Base-by-base conservation (phyloP, 2,329 filamentous ascomycete genomes). In the Mycosphaerella sp. region DNA sequence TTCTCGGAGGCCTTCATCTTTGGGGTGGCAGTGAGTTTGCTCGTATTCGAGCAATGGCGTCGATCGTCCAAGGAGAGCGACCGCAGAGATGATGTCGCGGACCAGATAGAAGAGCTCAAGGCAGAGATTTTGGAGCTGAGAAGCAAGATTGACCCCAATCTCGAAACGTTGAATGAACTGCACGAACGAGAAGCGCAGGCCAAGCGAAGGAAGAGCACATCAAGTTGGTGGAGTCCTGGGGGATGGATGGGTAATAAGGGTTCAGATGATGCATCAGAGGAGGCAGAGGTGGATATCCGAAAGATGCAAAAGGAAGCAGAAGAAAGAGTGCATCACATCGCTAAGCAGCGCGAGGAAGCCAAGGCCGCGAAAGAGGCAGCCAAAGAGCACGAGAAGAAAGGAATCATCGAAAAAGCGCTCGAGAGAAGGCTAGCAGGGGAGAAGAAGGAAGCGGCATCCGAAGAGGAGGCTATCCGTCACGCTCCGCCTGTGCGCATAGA, bases 1-100 rank as follows among this genome's bases (percentile, higher is more conserved):
- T 83, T 84, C 46, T 81, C 81, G 32, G 83, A 87, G 64, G 71
- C 80, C 0, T 87, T 87, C 64, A 75, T 87, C 39, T 86, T 86
- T 61, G 62, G 76, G 3, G 84, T 86, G 10, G 84, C 80, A 1
- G 82, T 80, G 5, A 73, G 78, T 0, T 69, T 86, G 55, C 81
- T 87, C 43, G 67, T 86, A 0, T 81, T 81, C 50, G 83, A 87
- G 64, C 77, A 78, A 17, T 81, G 77, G 76, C 72, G 83, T 51
- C 79, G 80, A 31, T 73, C 81, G 49, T 74, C 79, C 55, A 86
- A 86, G 65, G 82, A 82, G 57, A 78, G 72, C 46, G 79, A 74
- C 21, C 73, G 81, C 45, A 70, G 82, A 52, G 81, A 84, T 53
- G 80, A 82, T 56, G 78, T 86, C 3, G 74, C 78, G 1, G 81